Evolutionary conservation across 768 basidiomycete genomes (phyloP), one percentile per base, ranked within the genome.

Genomic region (Hericium alpestre): DNA sequence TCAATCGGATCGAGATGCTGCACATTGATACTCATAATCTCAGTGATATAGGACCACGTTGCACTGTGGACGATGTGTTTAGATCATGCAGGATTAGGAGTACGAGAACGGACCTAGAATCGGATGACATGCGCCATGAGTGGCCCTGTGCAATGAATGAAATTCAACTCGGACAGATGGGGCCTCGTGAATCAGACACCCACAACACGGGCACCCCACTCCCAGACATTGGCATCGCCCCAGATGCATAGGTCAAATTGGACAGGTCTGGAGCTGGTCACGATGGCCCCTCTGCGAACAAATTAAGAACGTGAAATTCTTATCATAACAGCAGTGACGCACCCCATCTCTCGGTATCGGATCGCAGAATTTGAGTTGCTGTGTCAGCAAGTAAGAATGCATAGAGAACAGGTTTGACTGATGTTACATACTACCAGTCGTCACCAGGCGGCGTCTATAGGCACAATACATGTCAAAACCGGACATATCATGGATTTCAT

Each of bases 321-420:
- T 27, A 38, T 3, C 49, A 51, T 20, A 25, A 23, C 8, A 43
- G 18, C 23, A 18, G 38, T 22, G 47, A 4, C 77, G 57, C 58
- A 79, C 76, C 73, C 74, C 80, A 82, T 80, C 56, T 73, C 73
- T 22, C 79, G 75, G 65, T 79, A 82, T 20, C 80, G 74, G 57
- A 80, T 73, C 20, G 76, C 79, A n/a, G 78, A 77, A 56, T 81
- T 81, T 4, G 80, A 82, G 61, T 80, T 76, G 66, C 77, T 80
- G 53, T 12, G 15, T 22, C 22, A 18, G 23, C 20, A 16, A 51
- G 20, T 62, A 51, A 54, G 38, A 20, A 18, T 53, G 37, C 10
- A 16, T 13, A 53, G 3, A 53, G 8, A 25, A 38, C 51, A 51
- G 27, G 32, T 20, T 18, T 49, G 3, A 54, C 32, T 13, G 51